These are phyloP conservation scores for Capronia coronata DNA, from an alignment of 2,329 filamentous ascomycete species.

Conservation along the genomic window DNA sequence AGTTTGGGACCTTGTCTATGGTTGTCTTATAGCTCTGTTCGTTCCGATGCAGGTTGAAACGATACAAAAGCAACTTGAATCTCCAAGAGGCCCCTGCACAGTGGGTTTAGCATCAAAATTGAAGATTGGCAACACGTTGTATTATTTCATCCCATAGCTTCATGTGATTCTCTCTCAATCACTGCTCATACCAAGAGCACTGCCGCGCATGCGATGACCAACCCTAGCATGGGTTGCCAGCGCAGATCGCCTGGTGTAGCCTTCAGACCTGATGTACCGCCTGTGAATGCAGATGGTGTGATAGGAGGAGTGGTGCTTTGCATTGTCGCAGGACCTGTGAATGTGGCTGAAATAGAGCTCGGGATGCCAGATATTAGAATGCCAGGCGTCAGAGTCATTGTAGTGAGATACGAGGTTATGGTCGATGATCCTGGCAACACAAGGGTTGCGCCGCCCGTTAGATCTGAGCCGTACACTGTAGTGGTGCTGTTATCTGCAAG, in stretches of 20 bases:
- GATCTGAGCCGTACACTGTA: conserved; percentile 17
- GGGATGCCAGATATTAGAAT: not conserved
- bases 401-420: conserved; percentile 11
- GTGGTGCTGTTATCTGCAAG: conserved; percentile 17
- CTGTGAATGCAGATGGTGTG: conserved; percentile 4
- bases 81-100: too few species aligned
- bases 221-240: not conserved
- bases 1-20: too few species aligned
- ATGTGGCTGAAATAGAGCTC: not conserved
- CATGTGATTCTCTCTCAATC: too few species aligned
- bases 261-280: conserved; percentile 5
- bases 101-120: too few species aligned
- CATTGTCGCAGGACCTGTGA: not conserved
- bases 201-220: not conserved
- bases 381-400: conserved; percentile 6
- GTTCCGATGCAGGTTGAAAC: too few species aligned
- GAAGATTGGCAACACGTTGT: too few species aligned
- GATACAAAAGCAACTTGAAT: too few species aligned
- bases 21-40: too few species aligned
- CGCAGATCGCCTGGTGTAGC: not conserved
- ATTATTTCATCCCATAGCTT: too few species aligned
- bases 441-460: conserved; percentile 15
- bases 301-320: not conserved
- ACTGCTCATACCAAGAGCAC: conserved; percentile 2
- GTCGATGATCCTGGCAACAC: conserved; percentile 14